A percentile compares a stretch with the other conserved stretches of the same genome.
Evolutionary conservation across 1,139 yeast species (phyloP).

Genomic region (Pneumocystis wakefieldiae): DNA sequence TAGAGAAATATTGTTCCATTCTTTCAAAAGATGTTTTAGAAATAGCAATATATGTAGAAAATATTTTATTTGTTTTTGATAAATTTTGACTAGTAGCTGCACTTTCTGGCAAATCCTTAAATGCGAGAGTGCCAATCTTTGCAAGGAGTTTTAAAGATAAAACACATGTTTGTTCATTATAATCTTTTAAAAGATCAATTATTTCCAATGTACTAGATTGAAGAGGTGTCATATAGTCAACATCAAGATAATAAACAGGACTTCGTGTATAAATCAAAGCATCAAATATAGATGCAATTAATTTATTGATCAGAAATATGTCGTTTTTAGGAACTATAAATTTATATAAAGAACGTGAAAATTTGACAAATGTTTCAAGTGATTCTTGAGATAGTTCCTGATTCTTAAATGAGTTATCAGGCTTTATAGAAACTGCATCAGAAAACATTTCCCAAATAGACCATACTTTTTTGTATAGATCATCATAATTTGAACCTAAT

Average conservation of each 20-base stretch:
- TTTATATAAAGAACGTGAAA: background rate
- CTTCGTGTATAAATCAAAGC: slow-evolving; percentile 3
- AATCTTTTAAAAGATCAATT: background rate
- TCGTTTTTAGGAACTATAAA: background rate
- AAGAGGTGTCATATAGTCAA: slow-evolving; percentile 5
- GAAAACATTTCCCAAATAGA: background rate
- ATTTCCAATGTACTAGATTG: slow-evolving; percentile 1
- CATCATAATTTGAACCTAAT: background rate
- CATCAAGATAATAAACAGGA: slow-evolving; percentile 6
- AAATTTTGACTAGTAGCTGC: background rate
- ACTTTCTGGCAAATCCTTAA: background rate
- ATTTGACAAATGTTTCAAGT: background rate
- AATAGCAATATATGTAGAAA: background rate
- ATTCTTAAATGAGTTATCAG: background rate
- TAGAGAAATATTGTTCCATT: background rate
- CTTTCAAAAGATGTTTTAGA: background rate
- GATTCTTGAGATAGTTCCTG: background rate
- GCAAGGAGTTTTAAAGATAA: background rate
- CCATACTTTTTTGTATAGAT: background rate
- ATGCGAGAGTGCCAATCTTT: background rate
- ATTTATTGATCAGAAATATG: background rate
- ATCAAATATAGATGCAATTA: background rate
- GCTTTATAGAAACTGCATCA: background rate
- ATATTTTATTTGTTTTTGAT: background rate
- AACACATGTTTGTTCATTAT: background rate